Evolutionary conservation across 2,329 filamentous ascomycete species (phyloP), one percentile per base, ranked within the genome.

Genomic region (Fusarium coffeatum): DNA sequence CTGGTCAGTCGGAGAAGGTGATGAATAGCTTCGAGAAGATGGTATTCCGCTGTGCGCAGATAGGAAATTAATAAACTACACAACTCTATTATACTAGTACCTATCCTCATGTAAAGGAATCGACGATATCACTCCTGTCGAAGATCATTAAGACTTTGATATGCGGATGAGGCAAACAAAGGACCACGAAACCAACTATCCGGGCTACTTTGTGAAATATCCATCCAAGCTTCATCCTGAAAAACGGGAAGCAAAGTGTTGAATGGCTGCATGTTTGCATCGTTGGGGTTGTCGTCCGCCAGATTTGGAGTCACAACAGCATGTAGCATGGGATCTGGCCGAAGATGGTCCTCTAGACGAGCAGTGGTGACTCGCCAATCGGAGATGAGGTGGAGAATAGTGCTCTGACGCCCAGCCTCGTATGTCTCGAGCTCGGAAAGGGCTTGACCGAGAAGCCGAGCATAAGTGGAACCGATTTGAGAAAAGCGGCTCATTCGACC

Each of bases 121-220:
- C n/a, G 2, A 40, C 4, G 37, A 10, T 3, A 15, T 50, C 10
- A 56, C 8, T 40, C 45, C 45, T 27, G 11, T 8, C 37, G 30
- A n/a, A 25, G 7, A 2, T 18, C 25, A 11, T 28, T 53, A 2
- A 57, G 53, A 6, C 40, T 48, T 8, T 57, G 46, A 12, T 53
- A 57, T 41, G 46, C 54, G 2, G 54, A 57, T 0, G 46, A 28
- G 0, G 46, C 54, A 53, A 57, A 57, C 20, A 57, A 41, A 4
- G 46, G 46, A 34, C 49, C 27, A 18, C 46, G 54, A 1, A 53
- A 57, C 46, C 54, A 57, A 8, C 27, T 57, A 23, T 57, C 54
- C 0, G 16, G 45, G 16, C n/a, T 48, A 7, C 13, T 37, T 16
- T 57, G 23, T 1, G 54, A 30, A 6, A 53, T 30, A 2, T 41